Base-by-base conservation (phyloP, 2,329 filamentous ascomycete genomes). In the Cercospora brassicicola region DNA sequence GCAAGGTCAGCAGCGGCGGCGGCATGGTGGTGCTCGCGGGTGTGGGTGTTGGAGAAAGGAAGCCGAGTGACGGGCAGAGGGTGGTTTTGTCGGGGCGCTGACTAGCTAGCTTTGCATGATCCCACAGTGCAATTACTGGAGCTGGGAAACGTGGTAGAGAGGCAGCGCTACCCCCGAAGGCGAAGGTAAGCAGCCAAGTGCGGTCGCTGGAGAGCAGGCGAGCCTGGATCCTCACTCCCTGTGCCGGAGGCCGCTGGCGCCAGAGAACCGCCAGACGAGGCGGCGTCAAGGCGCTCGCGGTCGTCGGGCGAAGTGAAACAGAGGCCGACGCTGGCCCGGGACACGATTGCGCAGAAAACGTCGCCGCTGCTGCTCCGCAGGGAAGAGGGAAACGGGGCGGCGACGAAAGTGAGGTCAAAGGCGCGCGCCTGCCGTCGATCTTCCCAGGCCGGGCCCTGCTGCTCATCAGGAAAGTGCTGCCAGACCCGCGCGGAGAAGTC, bases 1-100 rank as follows among this genome's bases (percentile, higher is more conserved):
- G 69, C 51, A 69, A 69, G n/a, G 70, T 66, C 20, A 64, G 59
- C n/a, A 28, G 53, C 55, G 61, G 66, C n/a, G 64, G 62, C 45
- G 62, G 13, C 73, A 70, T 61, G 48, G 45, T 33, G 59, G 45
- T 33, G 59, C 23, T 26, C 31, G 59, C 57, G 15, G 62, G 59
- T 67, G 72, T 73, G 18, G 18, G 66, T 56, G 36, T 63, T 36
- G 30, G 45, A 59, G 59, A 56, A 56, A 55, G 66, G 57, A 60
- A 42, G 23, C 23, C 36, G 31, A 51, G 48, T 8, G 42, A 59
- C 51, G 48, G 59, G 48, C 55, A 51, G 62, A 62, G 59, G 55
- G 33, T 62, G 48, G 30, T 64, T 56, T 56, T 56, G 51, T 64
- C 31, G 30, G 61, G 61, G 53, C 31, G 61, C 61, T 64, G 61